These are phyloP conservation scores for Rhodomyrtus psidioides DNA, from an alignment of 441 rosid genomes.

Conservation along the genomic window DNA sequence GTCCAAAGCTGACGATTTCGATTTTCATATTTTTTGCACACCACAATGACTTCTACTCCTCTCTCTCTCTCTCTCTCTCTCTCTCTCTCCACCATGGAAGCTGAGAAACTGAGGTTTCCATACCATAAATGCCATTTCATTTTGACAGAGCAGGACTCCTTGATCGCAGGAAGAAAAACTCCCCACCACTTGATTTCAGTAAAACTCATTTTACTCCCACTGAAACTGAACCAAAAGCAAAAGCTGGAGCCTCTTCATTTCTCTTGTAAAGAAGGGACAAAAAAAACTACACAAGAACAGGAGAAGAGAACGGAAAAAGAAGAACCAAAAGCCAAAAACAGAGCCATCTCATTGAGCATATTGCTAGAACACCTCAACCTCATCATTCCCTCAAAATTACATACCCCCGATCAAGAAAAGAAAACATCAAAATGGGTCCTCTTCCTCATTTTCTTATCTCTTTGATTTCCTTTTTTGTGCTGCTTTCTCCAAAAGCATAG, in stretches of 20 bases:
- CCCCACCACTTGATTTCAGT: neutral
- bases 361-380: neutral
- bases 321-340: neutral
- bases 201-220: neutral
- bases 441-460: neutral
- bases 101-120: neutral
- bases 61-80: neutral
- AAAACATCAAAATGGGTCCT: neutral
- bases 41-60: neutral
- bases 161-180: neutral
- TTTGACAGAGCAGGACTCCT: neutral
- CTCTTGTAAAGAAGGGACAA: neutral
- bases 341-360: slow-evolving; percentile 17
- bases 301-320: neutral
- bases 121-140: neutral
- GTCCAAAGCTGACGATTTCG: no score
- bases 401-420: neutral
- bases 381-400: neutral
- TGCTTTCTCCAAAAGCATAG: neutral
- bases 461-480: neutral
- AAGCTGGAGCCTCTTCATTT: neutral
- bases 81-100: neutral
- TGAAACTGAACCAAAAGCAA: neutral
- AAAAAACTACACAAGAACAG: neutral
- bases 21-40: neutral